phyloP scores from a whole-genome alignment of 2,329 filamentous ascomycete species.

The Colletotrichum simmondsii region DNA sequence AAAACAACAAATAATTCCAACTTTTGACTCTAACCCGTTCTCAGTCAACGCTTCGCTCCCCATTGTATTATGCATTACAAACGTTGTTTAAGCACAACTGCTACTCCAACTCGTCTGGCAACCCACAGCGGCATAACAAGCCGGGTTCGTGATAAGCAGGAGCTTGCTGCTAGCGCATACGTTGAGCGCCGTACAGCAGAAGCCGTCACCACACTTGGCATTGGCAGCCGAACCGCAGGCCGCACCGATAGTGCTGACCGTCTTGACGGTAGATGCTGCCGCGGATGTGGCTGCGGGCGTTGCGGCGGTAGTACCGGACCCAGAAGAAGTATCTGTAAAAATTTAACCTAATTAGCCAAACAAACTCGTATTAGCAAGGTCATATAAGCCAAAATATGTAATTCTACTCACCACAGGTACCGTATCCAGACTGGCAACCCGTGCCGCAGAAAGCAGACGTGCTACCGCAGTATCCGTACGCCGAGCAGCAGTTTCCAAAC shows the following conservation, averaged over 20 bases:
- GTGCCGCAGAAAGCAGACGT: conserved; percentile 34
- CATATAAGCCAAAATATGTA: neutral
- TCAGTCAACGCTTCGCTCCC: neutral
- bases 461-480: conserved; percentile 37
- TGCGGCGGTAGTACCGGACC: neutral
- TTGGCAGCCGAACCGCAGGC: neutral
- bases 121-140: neutral
- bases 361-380: neutral
- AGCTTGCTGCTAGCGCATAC: neutral
- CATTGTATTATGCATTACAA: neutral
- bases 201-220: neutral
- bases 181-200: neutral
- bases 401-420: conserved; percentile 23
- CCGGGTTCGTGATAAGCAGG: neutral
- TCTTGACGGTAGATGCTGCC: neutral
- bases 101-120: neutral
- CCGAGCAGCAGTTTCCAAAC: conserved; percentile 36
- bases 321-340: neutral
- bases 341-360: neutral
- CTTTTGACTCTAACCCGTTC: neutral
- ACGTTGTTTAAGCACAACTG: neutral
- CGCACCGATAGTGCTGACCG: neutral
- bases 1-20: neutral
- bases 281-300: neutral
- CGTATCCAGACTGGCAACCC: conserved; percentile 27